Evolutionary conservation across 306 rosid species (phyloP), one percentile per base, ranked within the genome.

Genomic region (Rosa persica): DNA sequence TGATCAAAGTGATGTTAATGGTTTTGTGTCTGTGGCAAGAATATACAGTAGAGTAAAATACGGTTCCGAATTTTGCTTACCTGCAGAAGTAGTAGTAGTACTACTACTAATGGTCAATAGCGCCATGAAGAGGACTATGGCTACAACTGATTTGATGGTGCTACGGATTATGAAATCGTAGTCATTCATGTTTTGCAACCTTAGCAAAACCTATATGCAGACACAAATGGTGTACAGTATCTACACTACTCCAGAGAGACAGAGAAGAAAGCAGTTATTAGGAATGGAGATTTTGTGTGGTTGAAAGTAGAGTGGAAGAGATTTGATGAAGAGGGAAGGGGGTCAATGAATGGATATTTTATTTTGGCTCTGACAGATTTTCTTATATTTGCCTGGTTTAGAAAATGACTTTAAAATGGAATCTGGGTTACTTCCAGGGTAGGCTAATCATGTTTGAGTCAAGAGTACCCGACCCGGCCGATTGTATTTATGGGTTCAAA

Each of bases 131-230:
- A 80, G 43, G 46, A 57, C 65, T 19, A 72, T 23, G 20, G 67
- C 15, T 38, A 38, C 42, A 3, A 42, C 15, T 30, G 44, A 51
- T 61, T 80, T 75, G 39, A 58, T 22, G 70, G 49, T 5, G 23
- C 6, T 51, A 16, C 44, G 60, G 64, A 49, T 60, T 62, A 54
- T 11, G 39, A 38, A 43, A 3, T 70, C 46, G 52, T 79, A 34
- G 9, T 75, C 64, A 22, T 79, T 65, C 83, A 83, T 83, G 51
- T 67, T 42, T 60, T 9, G 67, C 46, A 38, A 57, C 55, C 65
- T 57, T 57, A 16, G 40, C 12, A 20, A 34, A 48, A 66, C 61
- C 69, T 9, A 69, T 12, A 54, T 38, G 49, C 48, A 49, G 22
- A 76, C 7, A 66, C 23, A 36, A 38, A 66, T 66, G 43, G 47